Evolutionary conservation across 1,284 basidiomycete genomes (phyloP).

Genomic region (Puccinia brachypodii): DNA sequence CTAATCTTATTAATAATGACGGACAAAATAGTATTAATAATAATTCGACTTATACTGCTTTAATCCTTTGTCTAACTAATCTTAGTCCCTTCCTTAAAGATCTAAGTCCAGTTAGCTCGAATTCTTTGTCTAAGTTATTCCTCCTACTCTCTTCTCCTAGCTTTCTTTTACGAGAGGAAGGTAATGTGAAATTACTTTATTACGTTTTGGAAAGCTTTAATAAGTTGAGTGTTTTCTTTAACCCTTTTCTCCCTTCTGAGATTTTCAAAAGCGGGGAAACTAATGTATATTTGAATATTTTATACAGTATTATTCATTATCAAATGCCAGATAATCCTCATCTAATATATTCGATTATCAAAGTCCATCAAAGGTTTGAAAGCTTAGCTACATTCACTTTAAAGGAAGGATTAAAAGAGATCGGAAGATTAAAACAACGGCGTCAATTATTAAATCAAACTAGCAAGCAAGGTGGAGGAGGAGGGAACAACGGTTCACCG

Average conservation of each 20-base stretch:
- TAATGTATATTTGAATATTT: not conserved
- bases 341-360: constrained; percentile 43
- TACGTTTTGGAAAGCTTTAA: constrained; percentile 45
- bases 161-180: constrained; percentile 32
- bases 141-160: constrained; percentile 21
- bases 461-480: not conserved
- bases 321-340: constrained; percentile 47
- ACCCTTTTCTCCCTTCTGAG: not conserved
- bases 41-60: constrained; percentile 10
- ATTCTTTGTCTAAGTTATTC: constrained; percentile 28
- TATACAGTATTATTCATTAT: constrained; percentile 41
- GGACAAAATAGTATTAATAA: not conserved
- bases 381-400: constrained; percentile 42
- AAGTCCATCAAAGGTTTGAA: constrained; percentile 37
- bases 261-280: not conserved
- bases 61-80: constrained; percentile 28
- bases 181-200: constrained; percentile 36
- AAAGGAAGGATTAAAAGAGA: constrained; percentile 38
- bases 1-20: not conserved
- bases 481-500: not conserved
- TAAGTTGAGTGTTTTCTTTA: constrained; percentile 12
- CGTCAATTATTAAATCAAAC: not conserved
- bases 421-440: constrained; percentile 6
- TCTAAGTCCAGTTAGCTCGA: constrained; percentile 8
- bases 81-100: constrained; percentile 43